phyloP scores from a whole-genome alignment of 306 rosid species.

The Quercus bicolor region DNA sequence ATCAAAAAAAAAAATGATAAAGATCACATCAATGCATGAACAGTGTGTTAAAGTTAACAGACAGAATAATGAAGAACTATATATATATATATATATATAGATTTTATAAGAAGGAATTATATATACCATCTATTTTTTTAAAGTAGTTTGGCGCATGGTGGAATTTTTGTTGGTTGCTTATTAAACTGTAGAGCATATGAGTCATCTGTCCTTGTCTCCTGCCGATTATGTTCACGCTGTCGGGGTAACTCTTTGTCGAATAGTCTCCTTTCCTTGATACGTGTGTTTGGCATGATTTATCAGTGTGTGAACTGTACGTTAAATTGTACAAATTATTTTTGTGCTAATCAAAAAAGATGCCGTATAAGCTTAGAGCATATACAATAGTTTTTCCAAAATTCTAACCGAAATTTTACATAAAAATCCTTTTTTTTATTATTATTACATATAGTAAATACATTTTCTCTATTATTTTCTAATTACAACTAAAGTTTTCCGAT shows the following conservation, averaged over 20 bases:
- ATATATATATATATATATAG: background rate
- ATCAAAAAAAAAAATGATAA: background rate
- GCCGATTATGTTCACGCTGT: constrained; percentile 1
- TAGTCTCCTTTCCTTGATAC: constrained; percentile 3
- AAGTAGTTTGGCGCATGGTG: background rate
- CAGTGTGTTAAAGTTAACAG: background rate
- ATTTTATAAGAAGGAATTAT: background rate
- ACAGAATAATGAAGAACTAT: background rate
- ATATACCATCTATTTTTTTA: background rate
- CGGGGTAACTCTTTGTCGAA: constrained; percentile 11
- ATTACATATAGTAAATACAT: background rate
- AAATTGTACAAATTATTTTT: background rate
- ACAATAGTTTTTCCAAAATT: too few relatives aligned
- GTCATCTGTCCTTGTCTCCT: background rate
- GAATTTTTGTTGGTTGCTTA: background rate
- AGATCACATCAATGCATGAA: background rate
- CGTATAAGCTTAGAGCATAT: too few relatives aligned
- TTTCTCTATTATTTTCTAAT: background rate
- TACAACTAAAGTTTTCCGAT: too few relatives aligned
- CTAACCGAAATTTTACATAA: too few relatives aligned
- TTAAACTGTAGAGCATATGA: background rate
- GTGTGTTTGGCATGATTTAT: background rate
- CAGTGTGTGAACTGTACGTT: background rate
- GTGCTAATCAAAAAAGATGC: background rate
- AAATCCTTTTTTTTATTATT: too few relatives aligned